Evolutionary conservation across 371 early-diverging fungal species (phyloP), one percentile per base, ranked within the genome.

Genomic region (Mortierella sp.): DNA sequence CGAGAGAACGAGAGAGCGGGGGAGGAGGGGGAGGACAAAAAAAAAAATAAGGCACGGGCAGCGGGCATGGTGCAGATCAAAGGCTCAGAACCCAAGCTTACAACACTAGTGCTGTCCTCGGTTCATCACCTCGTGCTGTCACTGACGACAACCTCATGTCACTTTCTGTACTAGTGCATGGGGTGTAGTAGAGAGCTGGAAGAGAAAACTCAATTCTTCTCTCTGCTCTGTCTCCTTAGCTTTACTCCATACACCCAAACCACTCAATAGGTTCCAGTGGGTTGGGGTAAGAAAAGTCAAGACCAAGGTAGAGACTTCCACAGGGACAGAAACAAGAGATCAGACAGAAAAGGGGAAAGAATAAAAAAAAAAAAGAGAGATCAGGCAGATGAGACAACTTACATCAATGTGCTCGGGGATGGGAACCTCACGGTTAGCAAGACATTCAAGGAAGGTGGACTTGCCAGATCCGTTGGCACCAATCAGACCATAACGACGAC

Each of bases 391-490:
- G 28, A 30, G 23, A 62, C 12, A 44, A 77, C 90, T 86, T 90
- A 90, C 91, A 90, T 98, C 98, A 81, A 98, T 96, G 73, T 98
- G 98, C 15, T 90, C 92, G 46, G 99, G 99, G 75, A 99, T 96
- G 59, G 95, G 95, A 63, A 96, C 95, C 74, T 98, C 98, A 81
- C 98, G 91, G 59, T 92, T 93, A 62, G 96, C 97, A 74, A 99
- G 89, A 50, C 95, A 94, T 68, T 91, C 89, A 60, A 99, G 86
- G 82, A 99, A 96, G 52, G 99, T 99, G 19, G 97, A 95, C 85
- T 99, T 99, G 72, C 99, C 99, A 64, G 93, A 93, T 53, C 99
- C 99, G 87, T 99, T 99, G 53, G 92, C 89, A 63, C 99, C 99
- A 53, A 99, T 87, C 55, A 99, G 90, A 82, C 98, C 99, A 81